A percentile compares a stretch with the other conserved stretches of the same genome.
Conservation (phyloP, 2,329 filamentous ascomycete genomes). For the Rhexocercosporidium sp. region DNA sequence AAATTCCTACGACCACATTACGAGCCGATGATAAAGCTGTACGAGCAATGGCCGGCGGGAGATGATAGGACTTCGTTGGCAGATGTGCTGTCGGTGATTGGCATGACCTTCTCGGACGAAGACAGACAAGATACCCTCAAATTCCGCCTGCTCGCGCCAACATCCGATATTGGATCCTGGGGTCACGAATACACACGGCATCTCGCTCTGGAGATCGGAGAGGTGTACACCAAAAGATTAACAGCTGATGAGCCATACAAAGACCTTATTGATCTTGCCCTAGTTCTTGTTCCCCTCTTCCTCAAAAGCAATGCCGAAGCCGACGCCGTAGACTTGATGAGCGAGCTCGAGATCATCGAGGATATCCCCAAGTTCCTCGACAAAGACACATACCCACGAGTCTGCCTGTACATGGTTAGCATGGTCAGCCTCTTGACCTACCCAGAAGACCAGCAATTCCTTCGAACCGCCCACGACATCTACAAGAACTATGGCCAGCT, state of each 20-base stretch:
- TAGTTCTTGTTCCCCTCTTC: constrained; percentile 90
- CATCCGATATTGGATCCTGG: constrained; percentile 94
- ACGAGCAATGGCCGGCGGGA: constrained; percentile 85
- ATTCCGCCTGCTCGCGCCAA: constrained; percentile 87
- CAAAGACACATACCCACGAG: constrained; percentile 89
- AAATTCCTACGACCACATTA: constrained; percentile 99
- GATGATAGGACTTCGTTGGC: constrained; percentile 89
- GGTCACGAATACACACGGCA: constrained; percentile 98
- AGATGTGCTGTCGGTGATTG: constrained; percentile 94
- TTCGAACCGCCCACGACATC: constrained; percentile 89
- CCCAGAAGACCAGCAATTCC: constrained; percentile 95
- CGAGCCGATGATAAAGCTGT: constrained; percentile 82
- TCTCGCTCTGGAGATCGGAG: constrained; percentile 91
- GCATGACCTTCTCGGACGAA: constrained; percentile 98
- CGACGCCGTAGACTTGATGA: constrained; percentile 95
- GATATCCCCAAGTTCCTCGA: constrained; percentile 88
- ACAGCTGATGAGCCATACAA: constrained; percentile 82
- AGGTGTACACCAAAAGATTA: constrained; percentile 88
- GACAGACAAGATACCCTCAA: constrained; percentile 95
- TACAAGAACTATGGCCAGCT: constrained; percentile 93
- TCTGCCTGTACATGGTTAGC: constrained; percentile 97
- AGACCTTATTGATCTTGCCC: constrained; percentile 84
- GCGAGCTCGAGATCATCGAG: constrained; percentile 96
- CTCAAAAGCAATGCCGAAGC: constrained; percentile 97
- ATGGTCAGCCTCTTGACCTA: constrained; percentile 98